Evolutionary conservation across 1,139 yeast species (phyloP), one percentile per base, ranked within the genome.

Genomic region (Meyerozyma elateridarum): DNA sequence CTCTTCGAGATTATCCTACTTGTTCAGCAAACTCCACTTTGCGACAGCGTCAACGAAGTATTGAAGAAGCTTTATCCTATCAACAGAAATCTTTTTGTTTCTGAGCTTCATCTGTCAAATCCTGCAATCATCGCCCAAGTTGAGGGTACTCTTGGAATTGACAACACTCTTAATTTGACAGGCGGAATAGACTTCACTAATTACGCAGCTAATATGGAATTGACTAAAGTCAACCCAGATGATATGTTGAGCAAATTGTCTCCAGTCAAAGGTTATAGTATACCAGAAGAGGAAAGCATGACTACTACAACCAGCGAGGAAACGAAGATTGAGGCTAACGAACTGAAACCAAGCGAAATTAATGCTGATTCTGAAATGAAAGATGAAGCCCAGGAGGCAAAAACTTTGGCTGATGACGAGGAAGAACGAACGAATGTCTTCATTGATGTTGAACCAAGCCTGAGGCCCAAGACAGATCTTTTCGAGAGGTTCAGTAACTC

Each of bases 271-370:
- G 48, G 46, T 13, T 24, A 15, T 14, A n/a, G n/a, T n/a, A n/a
- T n/a, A n/a, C n/a, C n/a, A n/a, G n/a, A n/a, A n/a, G n/a, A n/a
- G n/a, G n/a, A n/a, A n/a, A n/a, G n/a, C n/a, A n/a, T n/a, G n/a
- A n/a, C n/a, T n/a, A n/a, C n/a, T n/a, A n/a, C n/a, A n/a, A 47
- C 52, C 3, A 48, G 59, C 7, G 71, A 64, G 32, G 59, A 64
- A 32, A 64, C 70, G 1, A 63, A 63, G 69, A 41, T 64, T 16
- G 38, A 60, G 15, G 69, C 70, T 4, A 39, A 45, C 4, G 37
- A 40, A 32, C 46, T 48, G 31, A 46, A 38, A 5, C 35, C 44
- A 29, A 33, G 45, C 19, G 55, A 48, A 19, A 36, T 41, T 11
- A 34, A 44, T 4, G 40, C 40, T 19, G 22, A 36, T n/a, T 26